phyloP scores from a whole-genome alignment of 805 yeast species.

The Lachancea quebecensis region DNA sequence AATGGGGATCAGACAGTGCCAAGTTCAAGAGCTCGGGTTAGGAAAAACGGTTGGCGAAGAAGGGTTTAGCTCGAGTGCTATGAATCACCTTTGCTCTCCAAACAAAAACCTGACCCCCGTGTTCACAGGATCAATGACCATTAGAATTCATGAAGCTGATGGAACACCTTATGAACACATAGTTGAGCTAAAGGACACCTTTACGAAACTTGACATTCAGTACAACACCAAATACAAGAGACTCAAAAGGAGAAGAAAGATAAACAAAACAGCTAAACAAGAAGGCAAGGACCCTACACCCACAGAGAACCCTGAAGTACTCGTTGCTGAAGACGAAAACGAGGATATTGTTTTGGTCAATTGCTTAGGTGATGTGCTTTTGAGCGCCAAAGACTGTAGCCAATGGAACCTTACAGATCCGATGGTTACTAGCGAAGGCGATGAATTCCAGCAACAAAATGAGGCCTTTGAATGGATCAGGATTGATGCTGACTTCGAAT shows the following conservation, averaged over 20 bases:
- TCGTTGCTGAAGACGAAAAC: slow-evolving; percentile 21
- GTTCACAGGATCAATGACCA: slow-evolving; percentile 93
- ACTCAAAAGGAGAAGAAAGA: slow-evolving; percentile 51
- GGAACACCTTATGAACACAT: slow-evolving; percentile 98
- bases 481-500: slow-evolving; percentile 95
- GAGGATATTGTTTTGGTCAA: slow-evolving; percentile 39
- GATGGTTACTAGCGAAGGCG: slow-evolving; percentile 40
- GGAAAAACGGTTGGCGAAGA: slow-evolving; percentile 22
- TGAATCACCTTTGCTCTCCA: slow-evolving; percentile 20
- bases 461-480: slow-evolving; percentile 98
- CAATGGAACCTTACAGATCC: slow-evolving; percentile 74
- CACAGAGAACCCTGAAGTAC: slow-evolving; percentile 5
- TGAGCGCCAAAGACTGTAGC: slow-evolving; percentile 48
- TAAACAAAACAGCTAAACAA: slow-evolving; percentile 38
- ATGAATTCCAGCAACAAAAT: slow-evolving; percentile 33
- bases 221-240: slow-evolving; percentile 91
- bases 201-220: slow-evolving; percentile 85
- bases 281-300: slow-evolving; percentile 10
- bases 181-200: slow-evolving; percentile 78
- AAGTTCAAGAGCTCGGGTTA: slow-evolving; percentile 47
- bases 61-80: slow-evolving; percentile 26
- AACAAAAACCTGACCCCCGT: slow-evolving; percentile 29
- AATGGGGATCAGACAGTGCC: slow-evolving; percentile 89
- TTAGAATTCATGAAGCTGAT: slow-evolving; percentile 94
- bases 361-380: slow-evolving; percentile 74